A percentile compares a stretch with the other conserved stretches of the same genome.
These are phyloP conservation scores for Exophiala calicioides DNA, from an alignment of 2,329 filamentous ascomycete species.

Conservation along the genomic window DNA sequence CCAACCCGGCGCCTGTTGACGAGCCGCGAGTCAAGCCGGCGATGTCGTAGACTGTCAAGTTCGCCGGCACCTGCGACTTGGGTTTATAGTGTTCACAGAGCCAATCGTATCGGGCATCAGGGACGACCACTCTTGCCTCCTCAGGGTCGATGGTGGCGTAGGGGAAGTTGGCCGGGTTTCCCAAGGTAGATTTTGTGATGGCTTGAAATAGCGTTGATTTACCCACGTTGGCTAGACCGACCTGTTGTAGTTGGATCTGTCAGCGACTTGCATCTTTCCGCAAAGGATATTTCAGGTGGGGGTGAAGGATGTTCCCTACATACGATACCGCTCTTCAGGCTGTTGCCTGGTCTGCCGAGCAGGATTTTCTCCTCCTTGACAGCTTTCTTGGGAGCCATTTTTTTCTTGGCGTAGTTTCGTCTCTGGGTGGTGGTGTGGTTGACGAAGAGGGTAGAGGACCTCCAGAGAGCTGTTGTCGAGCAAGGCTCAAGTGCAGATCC, in stretches of 20 bases:
- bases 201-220: constrained; percentile 99
- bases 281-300: neutral
- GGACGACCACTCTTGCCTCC: constrained; percentile 95
- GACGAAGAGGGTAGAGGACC: constrained; percentile 14
- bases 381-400: constrained; percentile 95
- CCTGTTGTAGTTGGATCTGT: constrained; percentile 58
- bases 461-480: constrained; percentile 24
- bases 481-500: constrained; percentile 62
- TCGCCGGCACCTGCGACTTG: constrained; percentile 94
- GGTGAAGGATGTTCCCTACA: constrained; percentile 63
- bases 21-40: constrained; percentile 93
- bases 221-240: constrained; percentile 97
- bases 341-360: constrained; percentile 95
- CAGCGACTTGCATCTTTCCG: constrained; percentile 13
- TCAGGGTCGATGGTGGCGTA: constrained; percentile 99
- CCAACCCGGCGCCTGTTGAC: constrained; percentile 94
- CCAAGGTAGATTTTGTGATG: constrained; percentile 95
- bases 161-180: constrained; percentile 99
- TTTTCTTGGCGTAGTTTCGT: constrained; percentile 63
- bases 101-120: constrained; percentile 95
- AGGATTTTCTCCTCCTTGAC: constrained; percentile 94
- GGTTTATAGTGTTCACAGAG: constrained; percentile 94
- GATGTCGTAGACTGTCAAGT: constrained; percentile 98
- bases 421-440: constrained; percentile 8
- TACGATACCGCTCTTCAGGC: constrained; percentile 96